Percentiles rank a stretch among this genome's conserved stretches.
These are phyloP conservation scores for Fagus sylvatica DNA, from an alignment of 306 rosid genomes.

Conservation along the genomic window DNA sequence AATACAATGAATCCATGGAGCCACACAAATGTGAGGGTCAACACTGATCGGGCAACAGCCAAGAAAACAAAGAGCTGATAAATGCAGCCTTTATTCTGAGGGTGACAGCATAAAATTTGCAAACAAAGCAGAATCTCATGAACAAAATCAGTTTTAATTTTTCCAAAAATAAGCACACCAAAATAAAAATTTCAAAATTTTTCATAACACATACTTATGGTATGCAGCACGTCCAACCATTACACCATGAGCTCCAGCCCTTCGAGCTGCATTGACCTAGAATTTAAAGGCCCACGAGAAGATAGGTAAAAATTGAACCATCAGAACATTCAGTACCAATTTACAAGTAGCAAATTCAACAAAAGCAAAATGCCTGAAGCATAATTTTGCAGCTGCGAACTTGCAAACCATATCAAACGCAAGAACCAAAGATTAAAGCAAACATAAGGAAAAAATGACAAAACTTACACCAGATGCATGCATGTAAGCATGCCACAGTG, in stretches of 20 bases:
- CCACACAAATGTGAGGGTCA: too few species aligned
- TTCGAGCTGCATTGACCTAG: conserved; percentile 80
- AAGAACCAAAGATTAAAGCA: not conserved
- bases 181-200: conserved; percentile 6
- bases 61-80: too few species aligned
- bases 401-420: conserved; percentile 9
- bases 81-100: too few species aligned
- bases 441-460: not conserved
- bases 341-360: not conserved
- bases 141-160: not conserved
- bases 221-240: conserved; percentile 98
- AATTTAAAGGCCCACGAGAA: conserved; percentile 28
- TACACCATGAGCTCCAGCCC: conserved; percentile 92
- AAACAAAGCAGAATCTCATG: not conserved
- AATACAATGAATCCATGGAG: too few species aligned
- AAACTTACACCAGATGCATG: not conserved
- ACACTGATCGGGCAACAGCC: too few species aligned
- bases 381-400: not conserved
- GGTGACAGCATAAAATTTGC: not conserved
- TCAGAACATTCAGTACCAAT: conserved; percentile 11
- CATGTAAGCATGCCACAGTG: not conserved
- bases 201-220: conserved; percentile 51
- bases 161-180: not conserved
- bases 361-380: conserved; percentile 6
- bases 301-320: conserved; percentile 11